Conservation (phyloP, 306 rosid species). For the Cicer cuneatum region DNA sequence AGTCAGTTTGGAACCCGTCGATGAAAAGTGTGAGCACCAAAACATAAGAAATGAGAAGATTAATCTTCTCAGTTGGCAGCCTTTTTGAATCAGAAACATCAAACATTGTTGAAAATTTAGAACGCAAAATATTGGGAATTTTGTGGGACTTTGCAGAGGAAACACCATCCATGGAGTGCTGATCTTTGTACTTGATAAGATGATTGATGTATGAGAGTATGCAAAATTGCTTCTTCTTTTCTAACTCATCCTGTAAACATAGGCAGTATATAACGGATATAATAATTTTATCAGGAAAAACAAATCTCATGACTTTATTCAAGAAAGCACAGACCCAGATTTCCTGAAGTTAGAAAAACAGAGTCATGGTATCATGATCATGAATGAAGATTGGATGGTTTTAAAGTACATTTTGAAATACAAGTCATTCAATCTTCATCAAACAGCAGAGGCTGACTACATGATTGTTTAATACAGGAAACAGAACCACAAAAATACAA, state of each 20-base stretch:
- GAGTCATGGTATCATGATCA: not conserved
- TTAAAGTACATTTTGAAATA: not conserved
- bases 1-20: constrained; percentile 66
- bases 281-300: constrained; percentile 1
- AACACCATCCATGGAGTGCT: constrained; percentile 56
- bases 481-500: no score
- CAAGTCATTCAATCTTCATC: not conserved
- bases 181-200: constrained; percentile 82
- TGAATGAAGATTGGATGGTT: not conserved
- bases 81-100: constrained; percentile 46
- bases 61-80: constrained; percentile 59
- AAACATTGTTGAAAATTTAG: constrained; percentile 66
- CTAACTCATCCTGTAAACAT: constrained; percentile 70
- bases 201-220: constrained; percentile 77
- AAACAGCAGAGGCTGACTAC: not conserved
- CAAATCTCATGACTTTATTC: not conserved
- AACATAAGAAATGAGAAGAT: constrained; percentile 70
- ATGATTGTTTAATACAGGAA: not conserved
- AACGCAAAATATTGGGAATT: constrained; percentile 62
- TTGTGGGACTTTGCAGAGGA: constrained; percentile 61
- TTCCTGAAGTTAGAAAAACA: not conserved
- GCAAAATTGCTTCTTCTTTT: constrained; percentile 59
- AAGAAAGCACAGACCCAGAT: not conserved
- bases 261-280: not conserved
- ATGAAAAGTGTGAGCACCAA: constrained; percentile 78